Base-by-base conservation (phyloP, 768 basidiomycete species). In the Trametopsis cervina region DNA sequence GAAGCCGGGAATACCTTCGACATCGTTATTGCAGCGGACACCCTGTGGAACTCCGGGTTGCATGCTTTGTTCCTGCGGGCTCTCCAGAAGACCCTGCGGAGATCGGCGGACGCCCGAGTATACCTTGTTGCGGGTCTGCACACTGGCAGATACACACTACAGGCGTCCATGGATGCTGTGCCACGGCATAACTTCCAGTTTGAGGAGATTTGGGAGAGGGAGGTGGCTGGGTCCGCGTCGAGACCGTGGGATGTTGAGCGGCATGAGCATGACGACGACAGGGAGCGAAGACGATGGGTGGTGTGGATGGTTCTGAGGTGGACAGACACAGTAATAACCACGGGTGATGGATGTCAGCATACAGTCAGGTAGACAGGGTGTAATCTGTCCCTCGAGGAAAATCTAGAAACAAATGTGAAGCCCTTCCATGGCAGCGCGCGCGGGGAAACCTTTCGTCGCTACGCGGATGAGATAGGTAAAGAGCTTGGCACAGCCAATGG, bases 71-170 rank as follows among this genome's bases (percentile, higher is more conserved):
- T 87, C 45, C 63, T 85, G 29, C 60, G 71, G 4, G 73, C 82
- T 3, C 65, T 89, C 13, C 64, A 63, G 38, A 47, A 55, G 51
- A 76, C 76, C 15, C 69, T 88, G 26, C 67, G 63, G 42, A 72
- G 60, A 43, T 59, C 66, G 9, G 47, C 63, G 1, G 52, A 66
- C 33, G 67, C 85, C 24, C 75, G 83, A 9, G 59, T 78, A 41
- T 74, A 86, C 57, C 58, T 89, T n/a, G 73, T 89, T 6, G 83
- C 82, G 2, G 86, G 86, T 0, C 56, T 89, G 44, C 87, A 89
- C 55, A 89, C 86, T 0, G 88, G 85, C 2, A 68, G 83, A 42
- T 88, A 85, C 57, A 80, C 84, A 1, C 71, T 89, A 24, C 72
- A 80, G 45, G 66, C 78, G 5, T 87, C 87, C 62, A 56, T 88